Evolutionary conservation across 345 rosid species (phyloP), one percentile per base, ranked within the genome.

Genomic region (Citrus reticulata): DNA sequence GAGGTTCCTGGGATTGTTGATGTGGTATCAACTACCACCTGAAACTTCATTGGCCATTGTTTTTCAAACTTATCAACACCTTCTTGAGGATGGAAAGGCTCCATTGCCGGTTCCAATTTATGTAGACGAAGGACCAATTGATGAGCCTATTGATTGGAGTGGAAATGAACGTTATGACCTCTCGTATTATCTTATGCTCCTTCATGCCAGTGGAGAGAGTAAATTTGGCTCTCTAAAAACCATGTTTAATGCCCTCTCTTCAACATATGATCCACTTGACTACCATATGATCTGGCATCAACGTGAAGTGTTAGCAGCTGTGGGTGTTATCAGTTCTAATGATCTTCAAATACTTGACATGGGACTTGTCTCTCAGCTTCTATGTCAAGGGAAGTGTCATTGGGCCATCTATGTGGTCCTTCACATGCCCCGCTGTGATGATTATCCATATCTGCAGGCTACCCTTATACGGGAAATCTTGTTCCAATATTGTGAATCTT

Each of bases 281-380:
- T 87, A 89, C 85, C 99, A 94, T 87, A 96, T 96, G 99, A 93
- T 93, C 81, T 96, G 98, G 98, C 98, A 94, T 90, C 90, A 94
- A 78, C 87, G 97, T 73, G 94, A 86, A 62, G 88, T 91, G 68
- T 77, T 96, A 81, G 90, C 91, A 87, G 95, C 98, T 71, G 89
- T 86, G 66, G 99, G 95, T 42, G 88, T 93, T 80, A 83, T 93
- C 85, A 79, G 84, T 81, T 94, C 95, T 32, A 91, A 87, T 78
- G 95, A 94, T 86, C 97, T 94, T 84, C 96, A 94, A 72, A 83
- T 88, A 83, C 93, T 96, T 79, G 98, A 94, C 86, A 94, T 96
- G 97, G 95, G 97, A 77, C 84, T 91, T 73, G 85, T 94, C 87
- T 90, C 95, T 59, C 98, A 96, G 88, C 88, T 96, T 62, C 89